Base-by-base conservation (phyloP, 2,329 filamentous ascomycete species). In the Aspergillus aculeatus region DNA sequence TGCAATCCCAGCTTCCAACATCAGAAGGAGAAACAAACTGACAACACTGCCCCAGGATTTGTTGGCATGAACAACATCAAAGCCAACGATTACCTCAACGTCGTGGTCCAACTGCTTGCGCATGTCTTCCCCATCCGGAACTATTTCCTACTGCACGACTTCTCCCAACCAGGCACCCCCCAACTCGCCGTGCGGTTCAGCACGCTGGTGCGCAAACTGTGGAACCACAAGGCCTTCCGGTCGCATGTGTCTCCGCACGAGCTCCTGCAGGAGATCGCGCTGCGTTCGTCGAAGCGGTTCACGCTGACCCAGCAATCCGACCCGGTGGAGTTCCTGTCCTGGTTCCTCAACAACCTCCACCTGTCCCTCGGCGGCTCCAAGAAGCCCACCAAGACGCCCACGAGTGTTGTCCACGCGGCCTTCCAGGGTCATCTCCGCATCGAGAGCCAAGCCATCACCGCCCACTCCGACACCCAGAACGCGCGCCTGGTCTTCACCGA, bases 41-140 rank as follows among this genome's bases (percentile, higher is more conserved):
- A 54, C 31, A 23, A 31, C n/a, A 23, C 56, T 55, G 26, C 14
- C 26, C n/a, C 56, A 80, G 79, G 95, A 5, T 99, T 93, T 73
- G 92, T 99, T 62, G 95, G 95, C 66, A 96, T 99, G 91, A 99
- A 99, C 83, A 99, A 99, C 78, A 97, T 99, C 83, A 99, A 99
- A 77, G 92, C 95, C 60, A 99, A 99, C 78, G 95, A 99, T 80
- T 99, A 99, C 79, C 84, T 98, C 72, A 99, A 99, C 73, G 94
- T 96, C 26, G 86, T 97, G 3, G 89, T 96, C 52, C 95, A 99
- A 76, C 89, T 93, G 6, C 83, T 99, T 41, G 89, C 94, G 2
- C 95, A 99, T 76, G 92, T 98, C 26, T 82, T 88, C 21, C 94
- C 95, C 4, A 81, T 99, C 66, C 87, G 95, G 35, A 97, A 98